Evolutionary conservation across 23 red algal genomes (phyloP).

Genomic region (Chondrus crispus): DNA sequence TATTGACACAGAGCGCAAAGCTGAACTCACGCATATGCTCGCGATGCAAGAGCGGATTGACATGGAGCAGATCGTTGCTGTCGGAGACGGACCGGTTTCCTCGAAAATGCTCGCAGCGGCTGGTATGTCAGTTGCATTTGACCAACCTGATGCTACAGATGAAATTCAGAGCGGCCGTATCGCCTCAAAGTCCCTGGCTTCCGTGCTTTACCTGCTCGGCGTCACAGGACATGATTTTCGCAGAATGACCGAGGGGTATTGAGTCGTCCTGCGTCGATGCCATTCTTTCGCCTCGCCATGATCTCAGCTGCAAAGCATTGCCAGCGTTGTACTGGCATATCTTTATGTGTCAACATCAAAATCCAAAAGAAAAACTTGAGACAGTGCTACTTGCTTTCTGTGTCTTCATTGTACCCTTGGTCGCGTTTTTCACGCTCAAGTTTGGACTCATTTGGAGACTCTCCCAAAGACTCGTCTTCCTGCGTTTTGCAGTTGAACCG

Average conservation of each 20-base stretch:
- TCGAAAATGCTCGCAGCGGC: conserved; percentile 78
- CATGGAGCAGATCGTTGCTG: conserved; percentile 87
- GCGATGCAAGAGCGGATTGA: conserved; percentile 92
- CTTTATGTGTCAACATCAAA: no score
- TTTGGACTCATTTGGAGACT: no score
- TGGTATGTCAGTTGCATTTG: conserved; percentile 90
- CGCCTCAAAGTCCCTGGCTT: conserved; percentile 68
- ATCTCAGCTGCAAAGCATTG: no score
- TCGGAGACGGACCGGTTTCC: conserved; percentile 95
- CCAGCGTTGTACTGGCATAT: no score
- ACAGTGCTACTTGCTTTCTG: no score
- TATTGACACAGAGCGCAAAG: conserved; percentile 87
- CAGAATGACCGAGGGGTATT: neutral
- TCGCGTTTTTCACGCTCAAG: no score
- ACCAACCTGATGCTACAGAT: conserved; percentile 75
- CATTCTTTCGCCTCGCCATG: no score
- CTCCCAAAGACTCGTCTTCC: no score
- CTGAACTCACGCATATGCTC: conserved; percentile 84
- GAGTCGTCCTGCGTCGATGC: no score
- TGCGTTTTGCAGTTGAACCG: no score
- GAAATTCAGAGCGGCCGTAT: conserved; percentile 55
- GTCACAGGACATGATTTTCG: conserved; percentile 76
- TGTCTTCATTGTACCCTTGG: no score
- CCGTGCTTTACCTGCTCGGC: conserved; percentile 85
- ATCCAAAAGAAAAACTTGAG: no score